Evolutionary conservation across 2,329 filamentous ascomycete genomes (phyloP), one percentile per base, ranked within the genome.

Genomic region (Aureobasidium sp.): DNA sequence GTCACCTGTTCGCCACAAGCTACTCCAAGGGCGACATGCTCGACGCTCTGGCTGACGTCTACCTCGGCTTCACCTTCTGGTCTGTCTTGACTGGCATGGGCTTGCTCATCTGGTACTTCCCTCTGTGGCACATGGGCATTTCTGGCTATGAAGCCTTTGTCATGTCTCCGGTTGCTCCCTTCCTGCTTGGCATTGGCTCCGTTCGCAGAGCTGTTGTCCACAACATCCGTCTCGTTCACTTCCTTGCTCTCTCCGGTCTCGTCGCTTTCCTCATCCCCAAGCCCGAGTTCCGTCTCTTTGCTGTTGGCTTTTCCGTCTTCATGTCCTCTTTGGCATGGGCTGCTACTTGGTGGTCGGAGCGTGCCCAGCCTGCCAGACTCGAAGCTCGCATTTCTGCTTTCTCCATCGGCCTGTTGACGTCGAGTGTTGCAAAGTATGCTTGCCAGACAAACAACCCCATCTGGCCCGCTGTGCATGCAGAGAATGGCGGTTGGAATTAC

Each of bases 51-150:
- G 89, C 91, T 32, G 88, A 96, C 72, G 80, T 95, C 49, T 97
- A 96, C 70, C 89, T 90, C 70, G 93, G 91, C 21, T 97, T 91
- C 66, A 82, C 93, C 53, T 97, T 97, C 71, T 98, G 93, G 93
- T 90, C 90, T 8, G 86, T 91, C 66, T 75, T 96, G 59, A 98
- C 93, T 55, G 89, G 89, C 56, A 76, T 98, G 49, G 90, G 89
- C 22, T 76, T 98, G 39, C 77, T 88, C 37, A 86, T 98, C 39
- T 98, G 93, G 93, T 98, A 51, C 70, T 98, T 98, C 68, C 93
- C 93, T 12, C 80, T 98, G 10, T 98, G 93, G 93, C 83, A 96
- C 68, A 98, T 98, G 93, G 93, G 93, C 24, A 94, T 98, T 56
- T 97, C 91, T 3, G 93, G 93, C 58, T 98, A 93, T 66, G 93